These are phyloP conservation scores for Ceratorhiza oryzae-sativae DNA, from an alignment of 1,284 basidiomycete genomes.

Conservation along the genomic window DNA sequence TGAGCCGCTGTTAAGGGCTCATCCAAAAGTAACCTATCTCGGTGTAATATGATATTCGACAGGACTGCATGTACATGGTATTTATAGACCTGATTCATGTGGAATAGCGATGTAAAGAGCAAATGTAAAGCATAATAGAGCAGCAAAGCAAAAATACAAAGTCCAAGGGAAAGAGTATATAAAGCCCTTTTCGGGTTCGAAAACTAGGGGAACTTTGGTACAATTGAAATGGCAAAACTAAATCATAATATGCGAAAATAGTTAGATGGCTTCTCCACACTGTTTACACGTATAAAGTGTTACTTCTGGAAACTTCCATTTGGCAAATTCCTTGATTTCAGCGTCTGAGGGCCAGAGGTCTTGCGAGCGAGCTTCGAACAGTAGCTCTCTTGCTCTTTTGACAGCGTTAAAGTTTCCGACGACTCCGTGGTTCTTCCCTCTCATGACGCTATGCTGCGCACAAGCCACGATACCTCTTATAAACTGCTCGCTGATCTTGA, in stretches of 20 bases:
- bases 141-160: not conserved
- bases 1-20: no score
- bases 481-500: not conserved
- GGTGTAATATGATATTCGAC: no score
- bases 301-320: slow-evolving; percentile 3
- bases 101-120: not conserved
- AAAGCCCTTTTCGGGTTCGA: not conserved
- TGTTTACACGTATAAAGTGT: not conserved
- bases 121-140: not conserved
- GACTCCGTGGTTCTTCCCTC: slow-evolving; percentile 25
- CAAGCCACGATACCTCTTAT: slow-evolving; percentile 26
- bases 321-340: slow-evolving; percentile 28
- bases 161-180: not conserved
- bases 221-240: not conserved
- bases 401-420: slow-evolving; percentile 12
- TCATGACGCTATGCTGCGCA: slow-evolving; percentile 9
- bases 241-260: not conserved
- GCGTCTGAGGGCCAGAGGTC: slow-evolving; percentile 27
- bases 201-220: not conserved
- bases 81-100: no score
- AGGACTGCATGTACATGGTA: no score
- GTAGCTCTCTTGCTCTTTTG: slow-evolving; percentile 9
- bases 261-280: slow-evolving; percentile 4
- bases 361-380: slow-evolving; percentile 12
- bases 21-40: no score